phyloP scores from a whole-genome alignment of 2,329 filamentous ascomycete species.

The Phaeophleospora eucalypticola region DNA sequence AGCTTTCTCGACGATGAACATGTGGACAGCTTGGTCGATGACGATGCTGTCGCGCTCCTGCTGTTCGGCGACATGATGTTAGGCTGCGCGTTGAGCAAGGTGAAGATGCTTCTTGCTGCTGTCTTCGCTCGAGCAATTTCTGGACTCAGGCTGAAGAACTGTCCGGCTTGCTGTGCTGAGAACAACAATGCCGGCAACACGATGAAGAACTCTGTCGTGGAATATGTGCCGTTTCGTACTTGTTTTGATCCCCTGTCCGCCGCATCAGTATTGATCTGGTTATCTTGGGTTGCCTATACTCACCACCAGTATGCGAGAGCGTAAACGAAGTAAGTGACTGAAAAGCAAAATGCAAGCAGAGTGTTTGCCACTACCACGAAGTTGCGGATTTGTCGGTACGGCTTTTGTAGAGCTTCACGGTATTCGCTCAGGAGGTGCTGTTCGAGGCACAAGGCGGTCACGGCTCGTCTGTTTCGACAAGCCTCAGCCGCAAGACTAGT shows the following conservation, averaged over 20 bases:
- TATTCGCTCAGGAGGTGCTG: constrained; percentile 38
- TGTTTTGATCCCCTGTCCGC: constrained; percentile 36
- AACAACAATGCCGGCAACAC: constrained; percentile 45
- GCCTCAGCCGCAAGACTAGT: constrained; percentile 64
- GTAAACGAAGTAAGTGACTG: constrained; percentile 47
- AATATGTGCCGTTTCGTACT: constrained; percentile 41
- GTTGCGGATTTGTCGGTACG: constrained; percentile 38
- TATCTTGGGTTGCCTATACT: constrained; percentile 1
- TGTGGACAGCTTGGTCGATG: neutral
- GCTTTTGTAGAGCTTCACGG: constrained; percentile 35
- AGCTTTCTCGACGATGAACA: neutral
- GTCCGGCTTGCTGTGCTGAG: constrained; percentile 45
- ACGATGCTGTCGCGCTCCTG: neutral
- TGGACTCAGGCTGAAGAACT: constrained; percentile 45
- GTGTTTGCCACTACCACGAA: constrained; percentile 41
- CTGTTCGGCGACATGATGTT: constrained; percentile 28
- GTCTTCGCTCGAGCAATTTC: constrained; percentile 44
- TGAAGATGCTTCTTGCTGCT: constrained; percentile 43
- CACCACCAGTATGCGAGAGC: constrained; percentile 49
- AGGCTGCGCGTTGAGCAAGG: constrained; percentile 38
- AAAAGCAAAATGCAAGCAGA: constrained; percentile 42
- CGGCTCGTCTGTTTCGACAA: constrained; percentile 62
- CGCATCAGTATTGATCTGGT: neutral
- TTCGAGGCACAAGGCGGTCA: constrained; percentile 42
- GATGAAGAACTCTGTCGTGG: constrained; percentile 42